Percentiles rank a stretch among this genome's conserved stretches.
Conservation (phyloP, 2,329 filamentous ascomycete genomes). For the Westerdykella aurantiaca region DNA sequence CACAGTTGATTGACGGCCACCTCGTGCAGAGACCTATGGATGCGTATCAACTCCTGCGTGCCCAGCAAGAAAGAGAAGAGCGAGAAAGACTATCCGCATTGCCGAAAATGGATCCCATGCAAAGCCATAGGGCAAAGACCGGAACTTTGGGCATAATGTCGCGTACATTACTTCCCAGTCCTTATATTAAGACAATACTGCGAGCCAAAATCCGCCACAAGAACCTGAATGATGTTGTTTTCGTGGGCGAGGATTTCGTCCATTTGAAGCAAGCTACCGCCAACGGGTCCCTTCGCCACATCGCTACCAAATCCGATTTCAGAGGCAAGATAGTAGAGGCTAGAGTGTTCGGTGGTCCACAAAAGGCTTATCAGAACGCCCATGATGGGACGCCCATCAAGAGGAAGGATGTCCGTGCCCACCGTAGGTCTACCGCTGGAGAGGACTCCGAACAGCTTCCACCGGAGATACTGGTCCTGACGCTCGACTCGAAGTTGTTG, state of each 20-base stretch:
- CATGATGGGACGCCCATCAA: constrained; percentile 19
- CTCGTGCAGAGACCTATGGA: constrained; percentile 34
- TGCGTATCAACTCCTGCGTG: constrained; percentile 40
- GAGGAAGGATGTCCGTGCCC: constrained; percentile 9
- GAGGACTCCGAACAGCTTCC: constrained; percentile 41
- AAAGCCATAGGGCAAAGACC: constrained; percentile 37
- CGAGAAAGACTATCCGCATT: constrained; percentile 2
- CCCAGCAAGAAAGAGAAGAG: constrained; percentile 19
- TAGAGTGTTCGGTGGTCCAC: constrained; percentile 58
- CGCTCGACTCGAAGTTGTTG: constrained; percentile 65
- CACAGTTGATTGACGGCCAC: constrained; percentile 19
- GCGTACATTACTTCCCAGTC: constrained; percentile 70
- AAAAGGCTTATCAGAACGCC: constrained; percentile 13
- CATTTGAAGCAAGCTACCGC: constrained; percentile 70
- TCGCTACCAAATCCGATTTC: constrained; percentile 76
- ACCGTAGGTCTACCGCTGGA: constrained; percentile 13
- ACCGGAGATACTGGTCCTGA: constrained; percentile 74
- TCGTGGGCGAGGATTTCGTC: constrained; percentile 76
- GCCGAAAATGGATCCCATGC: background rate
- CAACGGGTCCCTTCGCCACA: constrained; percentile 65
- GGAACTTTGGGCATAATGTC: constrained; percentile 67
- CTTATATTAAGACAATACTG: constrained; percentile 68
- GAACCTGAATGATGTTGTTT: constrained; percentile 72
- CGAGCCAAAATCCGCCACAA: constrained; percentile 70
- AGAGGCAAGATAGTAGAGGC: constrained; percentile 73